Conservation (phyloP, 805 yeast species). For the Wickerhamomyces alni region DNA sequence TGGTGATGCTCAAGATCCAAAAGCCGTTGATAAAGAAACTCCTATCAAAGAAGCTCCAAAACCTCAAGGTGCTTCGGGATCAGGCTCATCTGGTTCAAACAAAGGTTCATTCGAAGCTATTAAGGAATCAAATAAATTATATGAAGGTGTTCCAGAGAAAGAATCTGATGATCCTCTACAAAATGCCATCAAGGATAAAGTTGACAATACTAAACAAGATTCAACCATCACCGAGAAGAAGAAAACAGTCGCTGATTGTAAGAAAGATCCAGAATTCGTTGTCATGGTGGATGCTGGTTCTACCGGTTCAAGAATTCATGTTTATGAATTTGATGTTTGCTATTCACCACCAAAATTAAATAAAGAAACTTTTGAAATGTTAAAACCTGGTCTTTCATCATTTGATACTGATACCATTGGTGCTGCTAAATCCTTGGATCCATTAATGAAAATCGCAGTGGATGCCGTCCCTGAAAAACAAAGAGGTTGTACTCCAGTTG, state of each 20-base stretch:
- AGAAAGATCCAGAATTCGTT: slow-evolving; percentile 57
- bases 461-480: slow-evolving; percentile 66
- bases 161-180: slow-evolving; percentile 4
- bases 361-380: slow-evolving; percentile 79
- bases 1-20: slow-evolving; percentile 17
- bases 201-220: not conserved
- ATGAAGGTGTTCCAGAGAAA: slow-evolving; percentile 25
- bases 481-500: slow-evolving; percentile 84
- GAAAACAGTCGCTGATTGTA: slow-evolving; percentile 25
- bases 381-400: slow-evolving; percentile 87
- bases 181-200: not conserved
- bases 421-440: slow-evolving; percentile 89
- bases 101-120: slow-evolving; percentile 22
- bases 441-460: slow-evolving; percentile 70
- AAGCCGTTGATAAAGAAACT: slow-evolving; percentile 20
- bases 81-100: slow-evolving; percentile 2
- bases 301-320: slow-evolving; percentile 93
- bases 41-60: slow-evolving; percentile 25
- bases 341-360: slow-evolving; percentile 75
- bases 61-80: slow-evolving; percentile 12
- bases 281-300: slow-evolving; percentile 98
- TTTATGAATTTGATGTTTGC: slow-evolving; percentile 87
- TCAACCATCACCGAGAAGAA: slow-evolving; percentile 2
- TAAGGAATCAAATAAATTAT: slow-evolving; percentile 21
- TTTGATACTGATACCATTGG: slow-evolving; percentile 73